Conservation (phyloP, 2,329 filamentous ascomycete genomes). For the Truncatella angustata region DNA sequence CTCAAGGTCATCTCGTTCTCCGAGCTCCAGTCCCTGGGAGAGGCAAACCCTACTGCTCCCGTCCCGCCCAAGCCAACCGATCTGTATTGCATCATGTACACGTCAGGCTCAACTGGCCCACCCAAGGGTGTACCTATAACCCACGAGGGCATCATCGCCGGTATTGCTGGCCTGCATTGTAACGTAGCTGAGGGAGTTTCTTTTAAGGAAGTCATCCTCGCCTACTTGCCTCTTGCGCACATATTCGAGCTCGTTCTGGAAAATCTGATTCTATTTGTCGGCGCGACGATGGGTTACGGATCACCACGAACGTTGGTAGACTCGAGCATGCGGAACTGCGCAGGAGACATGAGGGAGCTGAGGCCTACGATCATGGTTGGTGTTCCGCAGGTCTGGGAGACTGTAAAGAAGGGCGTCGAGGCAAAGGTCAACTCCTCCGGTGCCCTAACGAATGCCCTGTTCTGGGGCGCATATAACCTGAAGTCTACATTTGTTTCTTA, state of each 20-base stretch:
- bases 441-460: slow-evolving; percentile 71
- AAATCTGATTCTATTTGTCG: slow-evolving; percentile 84
- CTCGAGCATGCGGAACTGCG: slow-evolving; percentile 80
- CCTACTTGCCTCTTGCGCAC: slow-evolving; percentile 91
- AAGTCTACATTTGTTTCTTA: slow-evolving; percentile 58
- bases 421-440: slow-evolving; percentile 72
- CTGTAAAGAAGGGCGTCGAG: slow-evolving; percentile 91
- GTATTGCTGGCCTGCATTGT: slow-evolving; percentile 76
- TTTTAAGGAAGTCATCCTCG: slow-evolving; percentile 75
- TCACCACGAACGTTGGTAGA: slow-evolving; percentile 88
- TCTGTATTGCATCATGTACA: slow-evolving; percentile 82
- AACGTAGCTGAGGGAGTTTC: slow-evolving; percentile 78
- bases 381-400: slow-evolving; percentile 96
- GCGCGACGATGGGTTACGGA: slow-evolving; percentile 90
- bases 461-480: slow-evolving; percentile 64
- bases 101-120: slow-evolving; percentile 83
- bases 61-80: slow-evolving; percentile 72
- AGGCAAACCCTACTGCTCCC: slow-evolving; percentile 69
- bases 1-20: slow-evolving; percentile 53
- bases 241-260: slow-evolving; percentile 97
- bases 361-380: slow-evolving; percentile 87
- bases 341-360: slow-evolving; percentile 91
- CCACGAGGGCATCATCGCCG: slow-evolving; percentile 77
- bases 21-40: slow-evolving; percentile 54
- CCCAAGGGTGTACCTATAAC: slow-evolving; percentile 87